Conservation (phyloP, 2,329 filamentous ascomycete species). For the Tolypocladium amazonense region DNA sequence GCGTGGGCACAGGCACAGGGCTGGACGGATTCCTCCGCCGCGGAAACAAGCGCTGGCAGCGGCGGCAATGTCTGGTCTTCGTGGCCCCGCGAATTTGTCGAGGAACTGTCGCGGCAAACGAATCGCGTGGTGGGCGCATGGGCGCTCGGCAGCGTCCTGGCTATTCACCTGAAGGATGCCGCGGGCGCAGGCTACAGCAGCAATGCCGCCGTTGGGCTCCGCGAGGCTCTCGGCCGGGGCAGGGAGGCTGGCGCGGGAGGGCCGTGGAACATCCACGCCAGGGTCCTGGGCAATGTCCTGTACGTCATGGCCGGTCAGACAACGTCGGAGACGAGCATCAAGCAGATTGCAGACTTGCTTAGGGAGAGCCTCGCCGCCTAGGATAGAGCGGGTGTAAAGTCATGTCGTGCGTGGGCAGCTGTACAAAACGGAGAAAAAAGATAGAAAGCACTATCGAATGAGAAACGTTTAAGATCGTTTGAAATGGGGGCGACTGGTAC, state of each 20-base stretch:
- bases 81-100: slow-evolving; percentile 55
- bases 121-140: slow-evolving; percentile 53
- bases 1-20: slow-evolving; percentile 40
- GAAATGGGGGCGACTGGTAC: too few species aligned
- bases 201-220: slow-evolving; percentile 31
- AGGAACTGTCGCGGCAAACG: slow-evolving; percentile 42
- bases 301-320: slow-evolving; percentile 48
- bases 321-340: slow-evolving; percentile 19
- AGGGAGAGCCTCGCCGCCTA: slow-evolving; percentile 1
- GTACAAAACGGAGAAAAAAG: background rate
- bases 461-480: too few species aligned
- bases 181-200: slow-evolving; percentile 36
- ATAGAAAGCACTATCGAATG: too few species aligned
- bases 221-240: slow-evolving; percentile 20
- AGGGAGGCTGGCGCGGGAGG: slow-evolving; percentile 12
- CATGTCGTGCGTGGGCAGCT: background rate
- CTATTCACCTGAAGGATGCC: slow-evolving; percentile 42
- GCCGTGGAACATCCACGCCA: slow-evolving; percentile 39
- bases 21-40: slow-evolving; percentile 5
- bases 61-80: slow-evolving; percentile 47
- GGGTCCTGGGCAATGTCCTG: slow-evolving; percentile 47
- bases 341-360: slow-evolving; percentile 12
- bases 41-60: slow-evolving; percentile 8
- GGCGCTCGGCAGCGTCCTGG: slow-evolving; percentile 65
- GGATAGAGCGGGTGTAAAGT: background rate